Conservation (phyloP, 2,329 filamentous ascomycete species). For the Albifimbria verrucaria region DNA sequence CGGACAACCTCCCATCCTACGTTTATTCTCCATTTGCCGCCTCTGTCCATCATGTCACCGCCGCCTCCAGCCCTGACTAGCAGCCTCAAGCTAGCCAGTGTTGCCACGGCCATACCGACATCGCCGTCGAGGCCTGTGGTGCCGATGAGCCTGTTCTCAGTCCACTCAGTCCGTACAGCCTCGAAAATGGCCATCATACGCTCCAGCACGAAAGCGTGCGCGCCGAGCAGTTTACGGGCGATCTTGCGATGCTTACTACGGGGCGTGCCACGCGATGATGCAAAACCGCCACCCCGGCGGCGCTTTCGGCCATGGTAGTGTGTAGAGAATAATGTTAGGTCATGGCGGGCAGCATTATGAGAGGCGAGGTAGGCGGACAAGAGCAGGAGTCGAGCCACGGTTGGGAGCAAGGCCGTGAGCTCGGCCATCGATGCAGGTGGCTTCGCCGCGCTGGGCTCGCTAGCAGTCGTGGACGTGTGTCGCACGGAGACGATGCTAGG, state of each 20-base stretch:
- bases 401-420: conserved; percentile 60
- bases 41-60: conserved; percentile 64
- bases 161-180: conserved; percentile 59
- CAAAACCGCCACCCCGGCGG: conserved; percentile 45
- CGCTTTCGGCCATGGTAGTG: conserved; percentile 53
- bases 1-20: conserved; percentile 75
- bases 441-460: conserved; percentile 5
- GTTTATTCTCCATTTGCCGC: conserved; percentile 73
- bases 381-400: conserved; percentile 70
- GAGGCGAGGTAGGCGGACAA: conserved; percentile 78
- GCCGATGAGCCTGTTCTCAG: conserved; percentile 23
- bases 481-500: conserved; percentile 53
- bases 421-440: conserved; percentile 30
- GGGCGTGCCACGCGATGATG: conserved; percentile 24
- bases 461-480: conserved; percentile 5
- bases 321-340: conserved; percentile 73
- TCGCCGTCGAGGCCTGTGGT: conserved; percentile 47
- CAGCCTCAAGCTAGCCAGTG: conserved; percentile 66
- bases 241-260: conserved; percentile 65
- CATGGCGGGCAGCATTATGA: conserved; percentile 73
- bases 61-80: conserved; percentile 62
- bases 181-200: conserved; percentile 75
- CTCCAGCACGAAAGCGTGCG: conserved; percentile 74
- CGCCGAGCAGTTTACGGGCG: conserved; percentile 71
- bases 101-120: conserved; percentile 65